Base-by-base conservation (phyloP, 345 rosid genomes). In the Eucalyptus melliodora region DNA sequence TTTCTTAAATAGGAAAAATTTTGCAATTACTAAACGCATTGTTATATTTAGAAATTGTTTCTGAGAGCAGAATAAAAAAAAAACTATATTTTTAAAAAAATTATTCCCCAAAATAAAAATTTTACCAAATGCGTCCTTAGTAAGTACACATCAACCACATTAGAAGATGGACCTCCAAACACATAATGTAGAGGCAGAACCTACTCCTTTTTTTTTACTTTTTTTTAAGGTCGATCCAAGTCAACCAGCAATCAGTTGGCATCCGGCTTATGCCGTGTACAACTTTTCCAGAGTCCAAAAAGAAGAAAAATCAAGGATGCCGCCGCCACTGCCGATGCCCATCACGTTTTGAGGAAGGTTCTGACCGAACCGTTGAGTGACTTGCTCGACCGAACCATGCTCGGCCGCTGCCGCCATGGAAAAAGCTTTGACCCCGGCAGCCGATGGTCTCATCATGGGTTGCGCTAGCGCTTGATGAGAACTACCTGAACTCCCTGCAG, bases 21-120 rank as follows among this genome's bases (percentile, higher is more conserved):
- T 47, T 47, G 49, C 12, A 47, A 0, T 47, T 47, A 47, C 49
- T 3, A 11, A 47, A 47, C 12, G 12, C 49, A 11, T 47, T 47
- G 1, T 47, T 47, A 47, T 47, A 47, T 47, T 45, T 0, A 47
- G 13, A 47, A 47, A 47, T 47, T 47, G 12, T 47, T 47, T 47
- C 4, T 10, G 0, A 4, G 4, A 47, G 11, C 12, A 47, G 0
- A 47, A 47, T 45, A 45, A 11, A 47, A 3, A 45, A 1, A 47
- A 47, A 47, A 11, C 4, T 47, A 47, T 47, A 11, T 47, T 10
- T 47, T 12, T 47, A 11, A 1, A 47, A 47, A 47, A 47, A 47
- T 47, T 11, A 47, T 47, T 47, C 12, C 4, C 49, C 12, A 47
- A 47, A 47, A 47, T 47, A 47, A 3, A 47, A 9, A 0, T 45